Evolutionary conservation across 495 filamentous ascomycete species (phyloP).

Genomic region (Parmelia sp.): DNA sequence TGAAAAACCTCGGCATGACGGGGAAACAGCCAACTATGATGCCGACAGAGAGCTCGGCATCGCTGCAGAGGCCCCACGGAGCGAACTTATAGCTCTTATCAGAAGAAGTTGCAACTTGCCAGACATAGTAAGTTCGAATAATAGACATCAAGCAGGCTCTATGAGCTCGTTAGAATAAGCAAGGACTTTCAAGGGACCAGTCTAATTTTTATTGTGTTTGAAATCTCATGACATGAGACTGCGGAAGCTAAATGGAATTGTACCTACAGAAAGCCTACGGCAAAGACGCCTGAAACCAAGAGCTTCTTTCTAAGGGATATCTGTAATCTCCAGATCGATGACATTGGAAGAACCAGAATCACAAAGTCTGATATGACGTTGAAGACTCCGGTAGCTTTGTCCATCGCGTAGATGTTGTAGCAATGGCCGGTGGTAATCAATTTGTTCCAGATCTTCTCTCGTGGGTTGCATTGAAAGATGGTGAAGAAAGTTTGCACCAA

Average conservation of each 20-base stretch:
- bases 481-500: neutral
- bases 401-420: slow-evolving; percentile 27
- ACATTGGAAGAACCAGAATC: slow-evolving; percentile 20
- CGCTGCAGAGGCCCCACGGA: slow-evolving; percentile 10
- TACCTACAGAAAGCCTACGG: slow-evolving; percentile 16
- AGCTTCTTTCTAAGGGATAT: slow-evolving; percentile 13
- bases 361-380: slow-evolving; percentile 24
- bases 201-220: no score
- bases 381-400: slow-evolving; percentile 19
- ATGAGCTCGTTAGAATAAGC: neutral
- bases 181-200: neutral
- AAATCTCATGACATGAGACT: no score
- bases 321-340: slow-evolving; percentile 15
- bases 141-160: slow-evolving; percentile 22
- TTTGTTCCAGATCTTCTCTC: slow-evolving; percentile 33
- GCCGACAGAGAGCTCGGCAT: slow-evolving; percentile 11
- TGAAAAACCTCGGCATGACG: slow-evolving; percentile 18
- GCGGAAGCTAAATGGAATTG: neutral
- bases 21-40: slow-evolving; percentile 19
- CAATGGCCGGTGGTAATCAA: slow-evolving; percentile 32
- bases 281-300: slow-evolving; percentile 12
- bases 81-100: slow-evolving; percentile 17
- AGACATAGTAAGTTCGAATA: slow-evolving; percentile 20
- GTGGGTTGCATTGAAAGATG: slow-evolving; percentile 29
- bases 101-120: neutral